Evolutionary conservation across 805 yeast species (phyloP).

Genomic region (Metschnikowia chrysomelidarum): DNA sequence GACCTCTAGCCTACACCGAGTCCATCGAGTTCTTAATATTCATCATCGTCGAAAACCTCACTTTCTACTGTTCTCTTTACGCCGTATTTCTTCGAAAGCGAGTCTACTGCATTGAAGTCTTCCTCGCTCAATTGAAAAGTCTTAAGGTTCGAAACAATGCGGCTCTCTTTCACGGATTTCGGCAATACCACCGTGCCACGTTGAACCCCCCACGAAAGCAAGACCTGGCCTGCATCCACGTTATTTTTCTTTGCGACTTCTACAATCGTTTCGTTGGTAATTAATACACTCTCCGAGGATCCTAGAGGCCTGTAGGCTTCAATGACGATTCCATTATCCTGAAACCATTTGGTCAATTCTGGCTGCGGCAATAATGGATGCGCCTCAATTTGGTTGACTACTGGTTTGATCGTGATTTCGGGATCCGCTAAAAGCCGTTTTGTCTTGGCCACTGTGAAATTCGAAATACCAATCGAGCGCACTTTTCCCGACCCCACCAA

Average conservation of each 20-base stretch:
- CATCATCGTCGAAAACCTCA: conserved; percentile 21
- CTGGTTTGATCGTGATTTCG: conserved; percentile 17
- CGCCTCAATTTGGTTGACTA: conserved; percentile 20
- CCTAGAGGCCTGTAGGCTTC: conserved; percentile 20
- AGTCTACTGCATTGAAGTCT: conserved; percentile 34
- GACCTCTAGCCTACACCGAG: too few species aligned
- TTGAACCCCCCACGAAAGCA: conserved; percentile 20
- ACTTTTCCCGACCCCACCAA: conserved; percentile 19
- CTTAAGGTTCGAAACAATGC: conserved; percentile 37
- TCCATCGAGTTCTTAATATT: too few species aligned
- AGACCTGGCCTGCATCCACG: conserved; percentile 16
- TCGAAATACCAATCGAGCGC: conserved; percentile 18
- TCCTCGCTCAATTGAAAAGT: conserved; percentile 34
- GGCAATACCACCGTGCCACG: conserved; percentile 20
- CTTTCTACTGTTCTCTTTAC: conserved; percentile 29
- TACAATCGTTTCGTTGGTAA: conserved; percentile 13
- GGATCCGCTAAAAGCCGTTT: conserved; percentile 16
- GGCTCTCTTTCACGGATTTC: conserved; percentile 22
- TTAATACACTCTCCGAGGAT: conserved; percentile 13
- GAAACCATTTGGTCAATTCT: conserved; percentile 14
- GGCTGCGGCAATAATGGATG: conserved; percentile 21
- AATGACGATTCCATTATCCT: conserved; percentile 11
- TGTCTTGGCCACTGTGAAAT: conserved; percentile 15
- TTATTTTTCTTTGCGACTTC: conserved; percentile 16
- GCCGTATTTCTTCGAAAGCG: conserved; percentile 32